phyloP scores from a whole-genome alignment of 2,329 filamentous ascomycete genomes.

The Penicillium corylophilum region DNA sequence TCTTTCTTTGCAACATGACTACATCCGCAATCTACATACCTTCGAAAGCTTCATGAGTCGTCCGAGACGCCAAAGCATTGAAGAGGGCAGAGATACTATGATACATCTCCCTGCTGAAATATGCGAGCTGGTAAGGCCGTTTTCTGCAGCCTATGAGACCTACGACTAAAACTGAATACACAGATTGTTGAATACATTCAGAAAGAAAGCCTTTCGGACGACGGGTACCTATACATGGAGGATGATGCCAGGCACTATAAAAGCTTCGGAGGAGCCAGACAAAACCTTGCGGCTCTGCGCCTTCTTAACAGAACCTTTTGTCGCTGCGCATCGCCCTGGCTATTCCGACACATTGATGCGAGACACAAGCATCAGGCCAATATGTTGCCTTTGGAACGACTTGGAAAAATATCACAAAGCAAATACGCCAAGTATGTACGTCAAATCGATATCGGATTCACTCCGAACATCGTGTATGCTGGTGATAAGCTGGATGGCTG shows the following conservation, averaged over 20 bases:
- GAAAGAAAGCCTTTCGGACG: neutral
- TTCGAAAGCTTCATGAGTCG: neutral
- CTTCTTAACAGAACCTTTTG: neutral
- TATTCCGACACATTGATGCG: conserved; percentile 1
- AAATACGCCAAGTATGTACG: neutral
- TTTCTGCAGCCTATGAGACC: neutral
- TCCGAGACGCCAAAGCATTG: too few species aligned
- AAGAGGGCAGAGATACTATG: neutral
- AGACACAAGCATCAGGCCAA: neutral
- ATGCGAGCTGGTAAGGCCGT: neutral
- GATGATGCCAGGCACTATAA: neutral
- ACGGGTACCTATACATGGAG: neutral
- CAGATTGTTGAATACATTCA: neutral
- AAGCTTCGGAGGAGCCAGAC: neutral
- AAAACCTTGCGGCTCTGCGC: neutral
- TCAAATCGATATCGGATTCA: conserved; percentile 1
- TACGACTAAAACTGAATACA: neutral
- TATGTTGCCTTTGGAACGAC: neutral
- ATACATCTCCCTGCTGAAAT: neutral
- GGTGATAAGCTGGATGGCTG: too few species aligned
- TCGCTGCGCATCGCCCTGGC: neutral
- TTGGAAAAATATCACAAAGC: neutral
- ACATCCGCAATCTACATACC: neutral
- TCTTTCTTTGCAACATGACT: neutral
- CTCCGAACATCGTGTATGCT: neutral